Percentiles rank a stretch among this genome's conserved stretches.
Evolutionary conservation across 2,329 filamentous ascomycete species (phyloP).

Genomic region (Calonectria multiphialidica): DNA sequence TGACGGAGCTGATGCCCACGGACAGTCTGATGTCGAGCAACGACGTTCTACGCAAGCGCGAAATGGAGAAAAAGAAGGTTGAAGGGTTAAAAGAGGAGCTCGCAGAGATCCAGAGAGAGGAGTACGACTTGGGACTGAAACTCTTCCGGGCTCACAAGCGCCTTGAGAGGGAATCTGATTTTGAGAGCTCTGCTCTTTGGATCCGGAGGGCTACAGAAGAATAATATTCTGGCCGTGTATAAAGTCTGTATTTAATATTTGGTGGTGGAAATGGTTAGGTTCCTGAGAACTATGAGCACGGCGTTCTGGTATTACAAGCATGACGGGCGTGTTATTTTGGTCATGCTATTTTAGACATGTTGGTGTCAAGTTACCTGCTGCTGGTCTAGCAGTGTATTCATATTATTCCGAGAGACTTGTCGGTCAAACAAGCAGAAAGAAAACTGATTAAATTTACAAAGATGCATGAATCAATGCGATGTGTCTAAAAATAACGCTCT

Average conservation of each 20-base stretch:
- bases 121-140: slow-evolving; percentile 83
- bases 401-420: slow-evolving; percentile 27
- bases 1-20: slow-evolving; percentile 82
- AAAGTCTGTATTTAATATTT: slow-evolving; percentile 19
- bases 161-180: slow-evolving; percentile 74
- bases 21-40: slow-evolving; percentile 76
- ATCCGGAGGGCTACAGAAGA: slow-evolving; percentile 80
- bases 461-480: background rate
- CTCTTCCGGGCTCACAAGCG: slow-evolving; percentile 82
- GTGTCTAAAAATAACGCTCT: background rate
- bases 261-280: slow-evolving; percentile 11
- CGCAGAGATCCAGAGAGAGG: slow-evolving; percentile 79
- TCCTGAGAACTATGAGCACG: slow-evolving; percentile 30
- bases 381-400: slow-evolving; percentile 29
- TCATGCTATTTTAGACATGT: background rate
- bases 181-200: slow-evolving; percentile 79
- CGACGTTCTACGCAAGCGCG: slow-evolving; percentile 69
- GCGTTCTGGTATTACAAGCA: slow-evolving; percentile 39
- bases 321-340: slow-evolving; percentile 35
- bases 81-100: slow-evolving; percentile 75
- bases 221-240: background rate
- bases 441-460: slow-evolving; percentile 3
- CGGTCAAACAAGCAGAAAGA: slow-evolving; percentile 14
- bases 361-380: slow-evolving; percentile 24
- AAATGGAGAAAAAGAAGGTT: slow-evolving; percentile 73